Evolutionary conservation across 306 rosid genomes (phyloP).

Genomic region (Vigna mungo): DNA sequence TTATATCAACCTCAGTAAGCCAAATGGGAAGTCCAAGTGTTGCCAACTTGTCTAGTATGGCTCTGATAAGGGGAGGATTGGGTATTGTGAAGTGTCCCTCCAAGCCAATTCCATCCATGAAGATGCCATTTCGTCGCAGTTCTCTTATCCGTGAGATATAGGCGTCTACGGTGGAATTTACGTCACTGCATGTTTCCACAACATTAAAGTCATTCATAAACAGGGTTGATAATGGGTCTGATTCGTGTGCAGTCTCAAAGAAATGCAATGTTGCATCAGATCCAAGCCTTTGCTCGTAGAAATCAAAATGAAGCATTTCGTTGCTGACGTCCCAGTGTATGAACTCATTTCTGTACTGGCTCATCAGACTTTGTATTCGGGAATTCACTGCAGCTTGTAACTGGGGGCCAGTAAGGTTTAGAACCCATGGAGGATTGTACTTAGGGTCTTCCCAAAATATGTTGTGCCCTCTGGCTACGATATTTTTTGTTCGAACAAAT

Average conservation of each 20-base stretch:
- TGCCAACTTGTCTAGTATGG: conserved; percentile 82
- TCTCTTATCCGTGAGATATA: conserved; percentile 66
- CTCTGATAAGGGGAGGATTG: conserved; percentile 83
- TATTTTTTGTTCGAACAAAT: conserved; percentile 69
- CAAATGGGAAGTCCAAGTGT: conserved; percentile 82
- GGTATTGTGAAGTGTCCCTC: conserved; percentile 84
- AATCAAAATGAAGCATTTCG: conserved; percentile 96
- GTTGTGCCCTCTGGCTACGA: conserved; percentile 87
- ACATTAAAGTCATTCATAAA: conserved; percentile 94
- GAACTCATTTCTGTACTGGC: conserved; percentile 77
- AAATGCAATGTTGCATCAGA: conserved; percentile 70
- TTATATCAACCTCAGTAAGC: conserved; percentile 92
- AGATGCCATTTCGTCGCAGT: conserved; percentile 61
- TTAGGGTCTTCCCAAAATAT: conserved; percentile 95
- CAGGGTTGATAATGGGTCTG: conserved; percentile 80
- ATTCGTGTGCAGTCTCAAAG: conserved; percentile 70
- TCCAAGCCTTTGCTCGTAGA: conserved; percentile 83
- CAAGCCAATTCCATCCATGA: conserved; percentile 88
- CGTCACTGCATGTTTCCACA: conserved; percentile 85
- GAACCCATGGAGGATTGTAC: conserved; percentile 79
- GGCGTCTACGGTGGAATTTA: conserved; percentile 74
- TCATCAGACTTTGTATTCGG: conserved; percentile 70
- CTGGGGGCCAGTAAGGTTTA: conserved; percentile 59
- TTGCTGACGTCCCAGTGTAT: conserved; percentile 96
- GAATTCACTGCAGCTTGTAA: conserved; percentile 66